Percentiles rank a stretch among this genome's conserved stretches.
These are phyloP conservation scores for Vitis riparia DNA, from an alignment of 164 flowering plant species.

Conservation along the genomic window DNA sequence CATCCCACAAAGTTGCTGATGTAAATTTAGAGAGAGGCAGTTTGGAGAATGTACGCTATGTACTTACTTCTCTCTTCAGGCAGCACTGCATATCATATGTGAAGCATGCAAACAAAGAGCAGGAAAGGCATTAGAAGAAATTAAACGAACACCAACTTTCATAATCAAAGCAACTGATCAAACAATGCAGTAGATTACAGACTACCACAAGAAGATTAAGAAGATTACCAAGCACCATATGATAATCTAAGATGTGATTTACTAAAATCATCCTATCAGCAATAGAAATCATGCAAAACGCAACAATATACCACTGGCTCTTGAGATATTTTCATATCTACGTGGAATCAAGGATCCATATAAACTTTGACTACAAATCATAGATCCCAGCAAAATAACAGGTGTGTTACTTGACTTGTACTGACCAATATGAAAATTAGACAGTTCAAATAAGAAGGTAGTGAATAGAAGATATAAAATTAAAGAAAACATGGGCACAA, in stretches of 20 bases:
- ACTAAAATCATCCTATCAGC: neutral
- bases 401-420: too few relatives aligned
- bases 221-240: too few relatives aligned
- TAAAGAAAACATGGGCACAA: too few relatives aligned
- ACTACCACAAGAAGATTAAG: neutral
- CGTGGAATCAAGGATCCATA: too few relatives aligned
- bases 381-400: too few relatives aligned
- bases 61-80: conserved; percentile 92
- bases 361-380: too few relatives aligned
- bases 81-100: conserved; percentile 55
- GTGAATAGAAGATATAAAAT: too few relatives aligned
- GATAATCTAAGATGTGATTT: too few relatives aligned
- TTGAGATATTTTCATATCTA: too few relatives aligned
- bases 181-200: neutral
- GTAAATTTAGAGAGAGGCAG: neutral
- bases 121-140: conserved; percentile 1
- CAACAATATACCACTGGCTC: neutral
- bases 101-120: conserved; percentile 39
- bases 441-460: too few relatives aligned
- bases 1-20: neutral
- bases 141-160: neutral
- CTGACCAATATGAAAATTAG: too few relatives aligned
- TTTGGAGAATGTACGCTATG: conserved; percentile 2
- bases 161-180: neutral
- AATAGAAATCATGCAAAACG: neutral